phyloP scores from a whole-genome alignment of 768 basidiomycete genomes.

The Goffeauzyma gilvescens region DNA sequence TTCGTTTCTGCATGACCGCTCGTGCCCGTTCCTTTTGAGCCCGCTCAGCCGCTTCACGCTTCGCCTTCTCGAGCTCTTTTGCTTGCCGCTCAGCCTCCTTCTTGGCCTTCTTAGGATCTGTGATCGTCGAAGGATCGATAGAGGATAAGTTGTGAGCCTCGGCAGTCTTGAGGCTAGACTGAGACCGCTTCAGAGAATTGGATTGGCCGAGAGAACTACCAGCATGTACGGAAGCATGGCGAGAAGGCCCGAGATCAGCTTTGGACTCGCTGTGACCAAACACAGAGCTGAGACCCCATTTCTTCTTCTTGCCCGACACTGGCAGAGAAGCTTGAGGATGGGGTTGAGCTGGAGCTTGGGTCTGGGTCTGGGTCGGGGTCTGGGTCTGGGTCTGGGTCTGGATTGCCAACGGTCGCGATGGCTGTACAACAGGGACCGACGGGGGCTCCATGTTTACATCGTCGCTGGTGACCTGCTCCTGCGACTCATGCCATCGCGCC shows the following conservation, averaged over 20 bases:
- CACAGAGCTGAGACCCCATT: slow-evolving; percentile 32
- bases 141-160: slow-evolving; percentile 3
- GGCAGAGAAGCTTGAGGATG: too few relatives aligned
- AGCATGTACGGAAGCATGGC: slow-evolving; percentile 17
- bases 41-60: slow-evolving; percentile 54
- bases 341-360: too few relatives aligned
- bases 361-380: too few relatives aligned
- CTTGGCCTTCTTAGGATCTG: slow-evolving; percentile 35
- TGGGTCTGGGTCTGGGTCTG: too few relatives aligned
- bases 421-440: too few relatives aligned
- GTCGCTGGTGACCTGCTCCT: too few relatives aligned
- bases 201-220: not conserved
- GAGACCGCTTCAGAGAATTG: slow-evolving; percentile 27
- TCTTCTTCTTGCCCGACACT: slow-evolving; percentile 30
- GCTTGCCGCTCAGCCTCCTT: slow-evolving; percentile 30
- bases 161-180: slow-evolving; percentile 21
- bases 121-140: slow-evolving; percentile 6
- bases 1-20: slow-evolving; percentile 79
- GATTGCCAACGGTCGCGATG: too few relatives aligned
- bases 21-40: slow-evolving; percentile 70
- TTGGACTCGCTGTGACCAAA: slow-evolving; percentile 29
- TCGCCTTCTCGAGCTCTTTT: slow-evolving; percentile 55
- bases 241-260: slow-evolving; percentile 13
- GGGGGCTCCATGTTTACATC: too few relatives aligned
- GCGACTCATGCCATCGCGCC: too few relatives aligned